phyloP scores from a whole-genome alignment of 371 early-diverging fungal genomes.

The Apophysomyces sp. region DNA sequence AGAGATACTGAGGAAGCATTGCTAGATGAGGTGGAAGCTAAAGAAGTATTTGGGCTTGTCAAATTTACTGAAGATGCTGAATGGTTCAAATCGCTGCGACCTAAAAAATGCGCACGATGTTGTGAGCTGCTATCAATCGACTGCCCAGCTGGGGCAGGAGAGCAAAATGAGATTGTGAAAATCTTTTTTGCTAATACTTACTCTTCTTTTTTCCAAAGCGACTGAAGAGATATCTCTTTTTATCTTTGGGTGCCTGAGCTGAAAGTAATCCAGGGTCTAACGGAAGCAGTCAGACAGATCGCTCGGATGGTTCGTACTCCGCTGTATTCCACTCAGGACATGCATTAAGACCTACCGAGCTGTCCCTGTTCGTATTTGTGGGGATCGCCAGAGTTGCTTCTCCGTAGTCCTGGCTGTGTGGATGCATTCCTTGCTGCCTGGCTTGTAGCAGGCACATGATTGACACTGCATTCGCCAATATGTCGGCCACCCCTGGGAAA shows the following conservation, averaged over 20 bases:
- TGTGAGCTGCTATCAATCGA: background rate
- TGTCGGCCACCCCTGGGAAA: conserved; percentile 18
- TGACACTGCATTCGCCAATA: conserved; percentile 8
- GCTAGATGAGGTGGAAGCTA: background rate
- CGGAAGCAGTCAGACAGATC: background rate
- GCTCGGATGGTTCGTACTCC: background rate
- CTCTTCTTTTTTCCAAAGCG: conserved; percentile 42
- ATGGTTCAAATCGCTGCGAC: background rate
- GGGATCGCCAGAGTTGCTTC: background rate
- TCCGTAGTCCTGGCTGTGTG: background rate
- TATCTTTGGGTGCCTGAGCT: conserved; percentile 22
- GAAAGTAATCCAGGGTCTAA: conserved; percentile 14
- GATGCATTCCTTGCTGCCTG: background rate
- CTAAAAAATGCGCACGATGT: conserved; percentile 9
- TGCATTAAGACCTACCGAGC: background rate
- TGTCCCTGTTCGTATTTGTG: background rate
- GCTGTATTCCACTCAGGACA: background rate
- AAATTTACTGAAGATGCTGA: background rate
- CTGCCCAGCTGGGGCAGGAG: conserved; percentile 1
- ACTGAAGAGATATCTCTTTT: conserved; percentile 21
- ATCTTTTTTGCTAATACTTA: conserved; percentile 6
- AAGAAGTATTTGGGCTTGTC: background rate
- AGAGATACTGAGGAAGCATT: conserved; percentile 9
- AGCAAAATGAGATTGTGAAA: background rate
- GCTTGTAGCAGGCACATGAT: background rate